phyloP scores from a whole-genome alignment of 1,284 basidiomycete species.

The Porodaedalea pini region DNA sequence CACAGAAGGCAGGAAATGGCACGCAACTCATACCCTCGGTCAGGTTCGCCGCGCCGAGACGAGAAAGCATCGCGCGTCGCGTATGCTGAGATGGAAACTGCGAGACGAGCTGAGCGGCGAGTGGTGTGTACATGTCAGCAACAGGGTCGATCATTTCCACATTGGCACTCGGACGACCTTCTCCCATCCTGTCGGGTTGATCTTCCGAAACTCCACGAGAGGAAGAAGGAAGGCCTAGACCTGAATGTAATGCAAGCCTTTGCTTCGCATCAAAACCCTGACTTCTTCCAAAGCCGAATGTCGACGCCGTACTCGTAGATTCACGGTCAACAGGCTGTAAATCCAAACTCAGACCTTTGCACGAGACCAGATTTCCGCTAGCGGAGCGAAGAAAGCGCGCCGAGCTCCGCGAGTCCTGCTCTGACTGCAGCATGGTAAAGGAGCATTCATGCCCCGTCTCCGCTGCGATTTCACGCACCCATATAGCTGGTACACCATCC shows the following conservation, averaged over 20 bases:
- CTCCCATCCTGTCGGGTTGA: not conserved
- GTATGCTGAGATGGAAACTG: not conserved
- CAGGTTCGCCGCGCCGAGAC: not conserved
- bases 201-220: not conserved
- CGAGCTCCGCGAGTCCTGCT: not conserved
- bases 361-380: not conserved
- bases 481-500: conserved; percentile 55
- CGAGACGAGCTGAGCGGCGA: not conserved
- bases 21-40: not conserved
- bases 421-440: not conserved
- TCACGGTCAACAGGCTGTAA: conserved; percentile 9
- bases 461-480: conserved; percentile 50
- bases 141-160: not conserved
- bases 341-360: not conserved
- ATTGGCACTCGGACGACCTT: not conserved
- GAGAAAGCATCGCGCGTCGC: conserved; percentile 2
- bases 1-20: conserved; percentile 8
- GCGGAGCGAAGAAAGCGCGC: not conserved
- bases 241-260: not conserved
- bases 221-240: not conserved
- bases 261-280: not conserved
- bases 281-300: not conserved
- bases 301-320: not conserved
- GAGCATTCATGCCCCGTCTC: conserved; percentile 2
- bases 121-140: not conserved